Conservation (phyloP, 768 basidiomycete species). For the Rhodocollybia butyracea region DNA sequence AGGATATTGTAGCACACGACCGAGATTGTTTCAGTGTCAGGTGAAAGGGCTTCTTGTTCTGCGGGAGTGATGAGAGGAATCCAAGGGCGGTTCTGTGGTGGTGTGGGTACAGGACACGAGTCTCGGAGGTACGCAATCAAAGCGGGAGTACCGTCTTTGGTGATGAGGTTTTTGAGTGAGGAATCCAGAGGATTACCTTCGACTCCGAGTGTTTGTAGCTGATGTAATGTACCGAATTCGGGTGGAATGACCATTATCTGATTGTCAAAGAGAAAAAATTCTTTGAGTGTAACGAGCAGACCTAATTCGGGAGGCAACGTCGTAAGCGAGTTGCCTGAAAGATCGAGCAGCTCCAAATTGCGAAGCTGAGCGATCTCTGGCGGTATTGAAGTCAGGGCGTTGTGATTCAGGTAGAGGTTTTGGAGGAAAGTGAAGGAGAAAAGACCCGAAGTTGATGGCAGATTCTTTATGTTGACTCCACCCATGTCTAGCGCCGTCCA, state of each 20-base stretch:
- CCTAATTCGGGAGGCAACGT: conserved; percentile 85
- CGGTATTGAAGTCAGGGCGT: conserved; percentile 74
- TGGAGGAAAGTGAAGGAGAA: conserved; percentile 91
- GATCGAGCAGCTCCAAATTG: conserved; percentile 86
- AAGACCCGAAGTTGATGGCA: conserved; percentile 72
- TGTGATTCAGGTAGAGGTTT: conserved; percentile 96
- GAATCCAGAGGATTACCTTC: conserved; percentile 96
- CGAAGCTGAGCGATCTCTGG: conserved; percentile 80
- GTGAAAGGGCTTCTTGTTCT: conserved; percentile 49
- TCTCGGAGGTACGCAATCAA: conserved; percentile 92
- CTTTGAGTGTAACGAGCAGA: conserved; percentile 84
- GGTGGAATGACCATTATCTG: conserved; percentile 79
- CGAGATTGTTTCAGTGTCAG: conserved; percentile 71
- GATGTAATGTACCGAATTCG: conserved; percentile 87
- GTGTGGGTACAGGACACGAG: conserved; percentile 75
- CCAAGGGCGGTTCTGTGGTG: conserved; percentile 83
- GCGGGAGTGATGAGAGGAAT: conserved; percentile 51
- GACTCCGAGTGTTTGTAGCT: conserved; percentile 88
- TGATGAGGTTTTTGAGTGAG: conserved; percentile 71
- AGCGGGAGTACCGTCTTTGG: conserved; percentile 92
- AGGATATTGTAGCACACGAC: conserved; percentile 93
- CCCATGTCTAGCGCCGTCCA: conserved; percentile 97
- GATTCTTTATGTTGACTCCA: conserved; percentile 88
- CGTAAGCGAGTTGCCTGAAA: conserved; percentile 82
- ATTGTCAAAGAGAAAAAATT: conserved; percentile 96